Evolutionary conservation across 345 rosid species (phyloP).

Genomic region (Syzygium grande): DNA sequence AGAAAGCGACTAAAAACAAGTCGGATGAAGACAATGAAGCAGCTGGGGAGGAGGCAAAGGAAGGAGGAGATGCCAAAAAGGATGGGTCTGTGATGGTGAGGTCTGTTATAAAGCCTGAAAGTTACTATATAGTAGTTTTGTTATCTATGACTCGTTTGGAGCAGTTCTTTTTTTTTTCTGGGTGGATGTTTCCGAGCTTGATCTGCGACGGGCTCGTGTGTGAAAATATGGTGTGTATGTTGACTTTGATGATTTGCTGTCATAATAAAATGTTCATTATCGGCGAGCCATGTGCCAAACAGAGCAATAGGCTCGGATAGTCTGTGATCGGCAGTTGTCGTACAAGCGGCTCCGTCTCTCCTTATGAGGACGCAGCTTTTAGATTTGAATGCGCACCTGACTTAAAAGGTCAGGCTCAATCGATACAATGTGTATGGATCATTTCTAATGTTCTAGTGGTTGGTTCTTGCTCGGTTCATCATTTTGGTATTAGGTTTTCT

Average conservation of each 20-base stretch:
- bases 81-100: constrained; percentile 9
- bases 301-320: neutral
- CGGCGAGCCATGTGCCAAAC: neutral
- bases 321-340: neutral
- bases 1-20: constrained; percentile 8
- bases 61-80: constrained; percentile 2
- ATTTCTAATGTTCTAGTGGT: neutral
- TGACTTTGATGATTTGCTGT: neutral
- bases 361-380: neutral
- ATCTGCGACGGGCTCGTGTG: neutral
- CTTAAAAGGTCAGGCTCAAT: neutral
- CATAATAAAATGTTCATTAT: neutral
- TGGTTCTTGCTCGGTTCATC: neutral
- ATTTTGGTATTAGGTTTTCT: neutral
- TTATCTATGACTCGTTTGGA: neutral
- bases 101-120: neutral
- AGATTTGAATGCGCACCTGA: neutral
- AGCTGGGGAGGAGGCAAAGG: neutral
- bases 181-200: neutral
- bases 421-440: neutral
- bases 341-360: neutral
- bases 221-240: neutral
- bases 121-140: constrained; percentile 15
- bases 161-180: neutral
- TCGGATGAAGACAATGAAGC: neutral